A percentile compares a stretch with the other conserved stretches of the same genome.
phyloP scores from a whole-genome alignment of 106 monocot species.

The Dioscorea dumetorum region DNA sequence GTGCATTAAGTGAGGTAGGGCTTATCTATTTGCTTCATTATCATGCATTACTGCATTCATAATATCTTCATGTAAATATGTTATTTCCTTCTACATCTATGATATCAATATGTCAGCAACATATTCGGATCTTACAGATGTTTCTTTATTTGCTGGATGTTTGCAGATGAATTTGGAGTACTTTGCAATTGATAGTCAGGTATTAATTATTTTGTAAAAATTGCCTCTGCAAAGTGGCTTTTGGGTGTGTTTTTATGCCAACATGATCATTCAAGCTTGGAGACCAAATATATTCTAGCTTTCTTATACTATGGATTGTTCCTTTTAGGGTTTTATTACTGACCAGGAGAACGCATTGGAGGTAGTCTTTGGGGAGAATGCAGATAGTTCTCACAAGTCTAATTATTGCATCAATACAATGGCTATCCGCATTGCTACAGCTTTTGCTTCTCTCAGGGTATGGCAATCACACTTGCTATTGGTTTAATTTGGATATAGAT shows the following conservation, averaged over 20 bases:
- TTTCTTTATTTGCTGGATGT: conserved; percentile 21
- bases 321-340: conserved; percentile 57
- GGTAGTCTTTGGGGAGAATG: conserved; percentile 49
- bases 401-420: conserved; percentile 44
- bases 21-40: neutral
- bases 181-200: conserved; percentile 77
- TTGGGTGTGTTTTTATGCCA: too few species aligned
- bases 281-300: neutral
- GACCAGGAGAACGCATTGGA: conserved; percentile 74
- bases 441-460: conserved; percentile 69
- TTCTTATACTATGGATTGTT: conserved; percentile 3
- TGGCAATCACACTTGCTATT: neutral
- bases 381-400: conserved; percentile 29
- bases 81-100: neutral
- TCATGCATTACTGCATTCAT: neutral
- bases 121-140: neutral
- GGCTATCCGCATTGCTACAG: conserved; percentile 61
- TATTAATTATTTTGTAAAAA: conserved; percentile 13
- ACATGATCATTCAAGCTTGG: too few species aligned
- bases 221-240: too few species aligned
- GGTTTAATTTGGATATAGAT: too few species aligned
- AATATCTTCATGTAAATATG: neutral
- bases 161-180: conserved; percentile 88
- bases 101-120: neutral
- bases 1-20: conserved; percentile 69